Evolutionary conservation across 805 yeast species (phyloP).

Genomic region (Candida silvicultrix): DNA sequence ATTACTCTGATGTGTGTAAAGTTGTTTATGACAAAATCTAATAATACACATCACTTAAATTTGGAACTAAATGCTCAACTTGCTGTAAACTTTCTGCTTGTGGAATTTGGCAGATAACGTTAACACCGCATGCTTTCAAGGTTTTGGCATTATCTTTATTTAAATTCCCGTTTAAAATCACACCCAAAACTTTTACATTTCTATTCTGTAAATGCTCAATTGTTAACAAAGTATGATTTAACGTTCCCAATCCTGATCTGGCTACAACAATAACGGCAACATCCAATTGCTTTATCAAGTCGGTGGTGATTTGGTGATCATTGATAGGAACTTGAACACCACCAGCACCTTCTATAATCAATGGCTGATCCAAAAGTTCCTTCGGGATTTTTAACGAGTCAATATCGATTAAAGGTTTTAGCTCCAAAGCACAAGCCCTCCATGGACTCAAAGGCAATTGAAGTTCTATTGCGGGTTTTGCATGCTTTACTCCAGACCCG

Average conservation of each 20-base stretch:
- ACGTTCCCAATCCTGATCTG: conserved; percentile 24
- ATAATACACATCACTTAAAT: background rate
- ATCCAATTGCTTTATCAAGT: conserved; percentile 16
- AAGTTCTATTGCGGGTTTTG: conserved; percentile 14
- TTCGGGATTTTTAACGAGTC: conserved; percentile 16
- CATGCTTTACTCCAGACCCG: conserved; percentile 5
- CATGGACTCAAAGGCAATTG: conserved; percentile 24
- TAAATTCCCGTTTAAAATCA: conserved; percentile 20
- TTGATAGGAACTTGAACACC: conserved; percentile 25
- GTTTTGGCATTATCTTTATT: conserved; percentile 18
- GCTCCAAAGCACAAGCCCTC: conserved; percentile 19
- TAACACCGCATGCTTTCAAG: conserved; percentile 16
- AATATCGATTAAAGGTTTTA: conserved; percentile 12
- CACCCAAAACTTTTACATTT: conserved; percentile 17
- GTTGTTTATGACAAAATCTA: background rate
- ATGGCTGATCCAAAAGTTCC: conserved; percentile 5
- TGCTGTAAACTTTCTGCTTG: conserved; percentile 12
- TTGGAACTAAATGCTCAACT: conserved; percentile 1
- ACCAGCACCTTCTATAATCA: conserved; percentile 26
- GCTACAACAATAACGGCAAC: conserved; percentile 23
- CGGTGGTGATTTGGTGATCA: conserved; percentile 18
- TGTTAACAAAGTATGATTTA: conserved; percentile 25
- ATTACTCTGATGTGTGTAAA: conserved; percentile 2
- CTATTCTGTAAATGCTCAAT: conserved; percentile 17
- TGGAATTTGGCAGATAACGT: conserved; percentile 27